phyloP scores from a whole-genome alignment of 768 basidiomycete genomes.

The Leucosporidium yakuticum region DNA sequence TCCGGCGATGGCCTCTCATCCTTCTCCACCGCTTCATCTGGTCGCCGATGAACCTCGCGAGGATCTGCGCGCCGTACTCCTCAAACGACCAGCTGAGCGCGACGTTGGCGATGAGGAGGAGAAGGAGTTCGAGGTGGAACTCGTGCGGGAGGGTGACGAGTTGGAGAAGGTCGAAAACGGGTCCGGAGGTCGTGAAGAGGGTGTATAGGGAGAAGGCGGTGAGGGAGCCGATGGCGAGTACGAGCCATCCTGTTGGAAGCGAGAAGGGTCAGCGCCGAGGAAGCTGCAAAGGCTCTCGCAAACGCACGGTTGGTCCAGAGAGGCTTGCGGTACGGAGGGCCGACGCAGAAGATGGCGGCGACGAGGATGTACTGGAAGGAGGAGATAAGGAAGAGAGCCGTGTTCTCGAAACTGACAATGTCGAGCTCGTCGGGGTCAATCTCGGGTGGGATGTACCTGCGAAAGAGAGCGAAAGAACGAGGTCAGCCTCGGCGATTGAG shows the following conservation, averaged over 20 bases:
- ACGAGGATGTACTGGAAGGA: conserved; percentile 98
- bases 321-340: conserved; percentile 88
- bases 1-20: conserved; percentile 45
- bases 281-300: conserved; percentile 1
- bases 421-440: conserved; percentile 65
- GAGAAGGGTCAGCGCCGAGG: conserved; percentile 20
- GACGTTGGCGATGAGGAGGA: conserved; percentile 64
- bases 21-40: conserved; percentile 40
- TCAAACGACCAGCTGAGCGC: conserved; percentile 68
- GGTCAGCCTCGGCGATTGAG: conserved; percentile 4
- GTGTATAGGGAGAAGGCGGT: conserved; percentile 69
- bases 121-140: conserved; percentile 65
- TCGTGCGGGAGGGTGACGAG: conserved; percentile 66
- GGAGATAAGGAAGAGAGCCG: conserved; percentile 82
- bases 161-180: conserved; percentile 60
- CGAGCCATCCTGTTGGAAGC: conserved; percentile 60
- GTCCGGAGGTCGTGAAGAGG: conserved; percentile 62
- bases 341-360: conserved; percentile 95
- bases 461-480: background rate
- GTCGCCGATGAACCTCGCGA: conserved; percentile 40
- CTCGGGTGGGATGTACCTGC: conserved; percentile 71
- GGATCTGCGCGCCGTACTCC: conserved; percentile 32
- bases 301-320: conserved; percentile 87
- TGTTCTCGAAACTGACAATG: conserved; percentile 84
- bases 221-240: conserved; percentile 66